Evolutionary conservation across 192 early-diverging fungal species (phyloP).

Genomic region (Coemansia sp.): DNA sequence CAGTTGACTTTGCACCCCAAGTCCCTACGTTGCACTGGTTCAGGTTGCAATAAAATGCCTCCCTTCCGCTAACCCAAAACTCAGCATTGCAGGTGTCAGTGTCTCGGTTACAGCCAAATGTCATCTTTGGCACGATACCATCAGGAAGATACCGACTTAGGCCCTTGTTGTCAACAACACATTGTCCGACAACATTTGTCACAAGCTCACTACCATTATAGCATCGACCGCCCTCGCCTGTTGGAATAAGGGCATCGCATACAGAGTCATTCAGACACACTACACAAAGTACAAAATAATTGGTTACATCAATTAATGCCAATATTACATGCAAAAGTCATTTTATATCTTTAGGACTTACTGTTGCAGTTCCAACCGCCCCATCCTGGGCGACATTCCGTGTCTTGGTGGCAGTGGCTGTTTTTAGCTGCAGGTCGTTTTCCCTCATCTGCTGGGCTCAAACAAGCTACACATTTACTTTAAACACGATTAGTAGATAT

Average conservation of each 20-base stretch:
- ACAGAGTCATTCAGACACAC: conserved; percentile 66
- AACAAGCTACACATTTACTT: conserved; percentile 65
- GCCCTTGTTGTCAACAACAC: conserved; percentile 70
- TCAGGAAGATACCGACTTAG: conserved; percentile 53
- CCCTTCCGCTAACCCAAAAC: conserved; percentile 83
- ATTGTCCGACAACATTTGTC: conserved; percentile 68
- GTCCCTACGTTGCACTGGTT: conserved; percentile 67
- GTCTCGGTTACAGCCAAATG: conserved; percentile 66
- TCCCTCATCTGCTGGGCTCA: conserved; percentile 65
- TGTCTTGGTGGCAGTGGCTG: conserved; percentile 59
- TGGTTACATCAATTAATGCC: too few species aligned
- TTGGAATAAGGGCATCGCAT: conserved; percentile 67
- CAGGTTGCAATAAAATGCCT: conserved; percentile 90
- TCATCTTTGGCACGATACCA: conserved; percentile 74
- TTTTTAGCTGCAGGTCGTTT: conserved; percentile 59
- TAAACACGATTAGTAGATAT: too few species aligned
- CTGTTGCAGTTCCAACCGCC: conserved; percentile 91
- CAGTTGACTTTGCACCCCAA: conserved; percentile 44
- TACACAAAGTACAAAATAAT: conserved; percentile 11
- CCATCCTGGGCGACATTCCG: conserved; percentile 82
- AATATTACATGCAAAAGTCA: too few species aligned
- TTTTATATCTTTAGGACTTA: conserved; percentile 24
- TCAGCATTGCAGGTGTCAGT: conserved; percentile 69
- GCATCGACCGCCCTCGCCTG: conserved; percentile 71
- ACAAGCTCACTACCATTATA: conserved; percentile 73